Conservation (phyloP, 257 asterid genomes). For the Nicotiana tabacum region DNA sequence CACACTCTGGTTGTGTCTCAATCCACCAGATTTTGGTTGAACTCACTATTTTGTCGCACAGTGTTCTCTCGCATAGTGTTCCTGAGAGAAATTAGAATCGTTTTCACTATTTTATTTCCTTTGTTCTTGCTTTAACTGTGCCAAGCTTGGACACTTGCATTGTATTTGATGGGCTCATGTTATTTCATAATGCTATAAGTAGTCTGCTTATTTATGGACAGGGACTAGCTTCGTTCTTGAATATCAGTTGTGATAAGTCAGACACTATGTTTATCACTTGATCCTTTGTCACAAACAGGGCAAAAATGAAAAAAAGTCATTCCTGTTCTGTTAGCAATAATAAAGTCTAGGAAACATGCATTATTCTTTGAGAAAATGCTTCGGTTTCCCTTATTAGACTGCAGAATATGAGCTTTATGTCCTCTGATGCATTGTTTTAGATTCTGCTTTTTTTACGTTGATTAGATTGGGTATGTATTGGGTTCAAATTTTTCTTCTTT, state of each 20-base stretch:
- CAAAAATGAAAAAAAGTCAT: not conserved
- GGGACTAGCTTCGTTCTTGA: not conserved
- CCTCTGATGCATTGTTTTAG: not conserved
- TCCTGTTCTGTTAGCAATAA: not conserved
- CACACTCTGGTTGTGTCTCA: not conserved
- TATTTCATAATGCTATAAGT: not conserved
- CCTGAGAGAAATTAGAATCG: not conserved
- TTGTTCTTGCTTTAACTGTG: not conserved
- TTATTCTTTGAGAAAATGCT: not conserved
- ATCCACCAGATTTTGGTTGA: not conserved
- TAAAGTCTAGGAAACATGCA: not conserved
- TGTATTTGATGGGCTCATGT: not conserved
- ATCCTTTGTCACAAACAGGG: not conserved
- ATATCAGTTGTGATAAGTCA: not conserved
- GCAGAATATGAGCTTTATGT: not conserved
- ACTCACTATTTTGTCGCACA: not conserved
- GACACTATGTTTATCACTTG: not conserved
- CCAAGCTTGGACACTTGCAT: not conserved
- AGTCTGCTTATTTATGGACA: not conserved
- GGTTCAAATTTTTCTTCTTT: not conserved
- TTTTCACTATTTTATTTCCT: not conserved
- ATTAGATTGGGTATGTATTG: not conserved
- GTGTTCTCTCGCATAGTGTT: not conserved
- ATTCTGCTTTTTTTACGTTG: not conserved
- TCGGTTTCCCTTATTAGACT: not conserved